Base-by-base conservation (phyloP, 2,329 filamentous ascomycete genomes). In the Sordariomycetes sp. region DNA sequence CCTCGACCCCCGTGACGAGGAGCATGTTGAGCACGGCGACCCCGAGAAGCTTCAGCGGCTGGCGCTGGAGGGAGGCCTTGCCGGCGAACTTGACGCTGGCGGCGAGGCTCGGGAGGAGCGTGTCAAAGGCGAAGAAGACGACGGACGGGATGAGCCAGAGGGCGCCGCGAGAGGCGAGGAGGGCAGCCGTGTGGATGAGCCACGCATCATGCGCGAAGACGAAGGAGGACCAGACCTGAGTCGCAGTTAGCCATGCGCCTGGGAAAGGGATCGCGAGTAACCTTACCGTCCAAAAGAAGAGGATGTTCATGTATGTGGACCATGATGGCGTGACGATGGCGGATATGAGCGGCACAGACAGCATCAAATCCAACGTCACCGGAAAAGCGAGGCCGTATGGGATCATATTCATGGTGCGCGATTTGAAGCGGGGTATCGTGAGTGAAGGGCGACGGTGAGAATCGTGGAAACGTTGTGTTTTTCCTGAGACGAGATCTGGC, bases 291-390 rank as follows among this genome's bases (percentile, higher is more conserved):
- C 91, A 93, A 72, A 96, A 94, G 76, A 96, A 92, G 61, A 95
- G 75, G 25, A 96, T 74, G 70, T 94, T 96, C 62, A 96, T 76
- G 1, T 86, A 91, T 1, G 90, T 93, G 16, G 78, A 86, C 75
- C 87, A 91, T 7, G 88, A 87, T 7, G 82, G 81, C 22, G 82
- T 78, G 54, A 85, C 74, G 64, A 88, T 76, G 65, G 86, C 88
- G 32, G 86, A 88, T 48, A 89, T 72, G 62, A 90, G 79, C 1
- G 88, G 88, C 43, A 93, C 77, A 1, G 87, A 89, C 59, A 92
- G 75, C 54, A 92, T 75, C 25, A 88, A 71, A 66, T 88, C 84
- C 78, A 89, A n/a, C n/a, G n/a, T n/a, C n/a, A n/a, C n/a, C n/a
- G n/a, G n/a, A n/a, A n/a, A n/a, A n/a, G n/a, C n/a, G n/a, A n/a